These are phyloP conservation scores for Eimeria nieschulzi DNA, from an alignment of 169 alveolate genomes.

Conservation along the genomic window DNA sequence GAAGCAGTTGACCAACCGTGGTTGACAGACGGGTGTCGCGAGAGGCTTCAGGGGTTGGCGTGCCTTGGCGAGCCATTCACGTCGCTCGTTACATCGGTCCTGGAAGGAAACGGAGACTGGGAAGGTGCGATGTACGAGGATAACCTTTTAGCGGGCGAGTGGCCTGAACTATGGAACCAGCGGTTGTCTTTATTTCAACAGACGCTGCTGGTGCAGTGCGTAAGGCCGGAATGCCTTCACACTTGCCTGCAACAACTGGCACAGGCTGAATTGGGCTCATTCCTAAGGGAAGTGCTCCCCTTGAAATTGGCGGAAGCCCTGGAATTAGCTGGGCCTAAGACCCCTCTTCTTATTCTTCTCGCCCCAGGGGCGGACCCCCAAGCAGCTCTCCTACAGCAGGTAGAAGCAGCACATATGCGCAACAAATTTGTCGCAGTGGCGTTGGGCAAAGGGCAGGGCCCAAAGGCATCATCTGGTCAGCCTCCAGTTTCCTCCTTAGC, in stretches of 20 bases:
- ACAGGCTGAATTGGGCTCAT: conserved; percentile 84
- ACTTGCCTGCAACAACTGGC: conserved; percentile 87
- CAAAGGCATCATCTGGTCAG: conserved; percentile 77
- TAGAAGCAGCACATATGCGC: conserved; percentile 81
- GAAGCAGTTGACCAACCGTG: conserved; percentile 11
- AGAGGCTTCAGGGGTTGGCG: conserved; percentile 71
- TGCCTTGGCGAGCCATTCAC: conserved; percentile 62
- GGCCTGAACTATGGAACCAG: conserved; percentile 86
- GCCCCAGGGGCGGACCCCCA: conserved; percentile 95
- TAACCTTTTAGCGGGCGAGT: conserved; percentile 80
- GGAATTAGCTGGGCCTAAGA: conserved; percentile 85
- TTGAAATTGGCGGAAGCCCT: conserved; percentile 88
- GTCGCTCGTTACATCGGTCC: conserved; percentile 75
- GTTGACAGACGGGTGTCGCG: conserved; percentile 73
- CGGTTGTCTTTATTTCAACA: conserved; percentile 85
- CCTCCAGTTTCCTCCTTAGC: neutral
- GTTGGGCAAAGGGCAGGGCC: conserved; percentile 84
- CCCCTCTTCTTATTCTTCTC: conserved; percentile 92
- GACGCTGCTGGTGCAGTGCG: conserved; percentile 88
- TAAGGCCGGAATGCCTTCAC: conserved; percentile 91
- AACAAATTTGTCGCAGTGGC: conserved; percentile 77
- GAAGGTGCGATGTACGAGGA: conserved; percentile 83
- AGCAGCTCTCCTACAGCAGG: conserved; percentile 85
- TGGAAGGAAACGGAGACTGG: conserved; percentile 83
- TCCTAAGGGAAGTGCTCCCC: conserved; percentile 84